Conservation (phyloP, 2,329 filamentous ascomycete genomes). For the Calonectria henricotiae region DNA sequence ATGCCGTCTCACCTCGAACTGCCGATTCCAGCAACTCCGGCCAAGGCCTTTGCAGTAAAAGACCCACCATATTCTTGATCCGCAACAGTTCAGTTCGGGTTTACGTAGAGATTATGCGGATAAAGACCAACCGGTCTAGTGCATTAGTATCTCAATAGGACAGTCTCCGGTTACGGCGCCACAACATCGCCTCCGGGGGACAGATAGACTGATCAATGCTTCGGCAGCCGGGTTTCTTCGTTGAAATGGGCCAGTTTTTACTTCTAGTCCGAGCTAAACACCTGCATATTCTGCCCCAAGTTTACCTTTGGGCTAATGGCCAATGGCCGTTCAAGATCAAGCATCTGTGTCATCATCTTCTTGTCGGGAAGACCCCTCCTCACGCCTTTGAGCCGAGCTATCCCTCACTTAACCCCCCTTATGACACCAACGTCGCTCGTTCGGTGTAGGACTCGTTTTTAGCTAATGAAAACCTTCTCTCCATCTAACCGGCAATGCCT, state of each 20-base stretch:
- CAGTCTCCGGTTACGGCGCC: not conserved
- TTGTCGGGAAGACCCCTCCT: not conserved
- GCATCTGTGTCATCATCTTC: not conserved
- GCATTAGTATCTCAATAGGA: not conserved
- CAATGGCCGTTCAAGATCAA: not conserved
- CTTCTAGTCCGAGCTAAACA: not conserved
- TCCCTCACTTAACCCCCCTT: not conserved
- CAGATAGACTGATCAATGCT: not conserved
- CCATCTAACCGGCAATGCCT: not conserved
- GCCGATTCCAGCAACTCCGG: not conserved
- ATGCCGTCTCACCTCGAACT: not conserved
- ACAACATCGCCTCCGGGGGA: not conserved
- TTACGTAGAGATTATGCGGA: not conserved
- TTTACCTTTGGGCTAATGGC: not conserved
- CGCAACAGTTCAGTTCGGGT: too few species aligned
- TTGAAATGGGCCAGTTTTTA: not conserved
- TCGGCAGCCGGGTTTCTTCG: not conserved
- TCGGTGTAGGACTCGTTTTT: not conserved
- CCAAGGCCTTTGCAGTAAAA: not conserved
- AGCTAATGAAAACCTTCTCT: too few species aligned
- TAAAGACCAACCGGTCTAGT: not conserved
- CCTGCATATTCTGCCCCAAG: slow-evolving; percentile 1
- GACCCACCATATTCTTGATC: not conserved
- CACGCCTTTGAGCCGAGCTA: not conserved
- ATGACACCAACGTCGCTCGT: too few species aligned